phyloP scores from a whole-genome alignment of 192 early-diverging fungal genomes.

The Backusella liffmaniae region DNA sequence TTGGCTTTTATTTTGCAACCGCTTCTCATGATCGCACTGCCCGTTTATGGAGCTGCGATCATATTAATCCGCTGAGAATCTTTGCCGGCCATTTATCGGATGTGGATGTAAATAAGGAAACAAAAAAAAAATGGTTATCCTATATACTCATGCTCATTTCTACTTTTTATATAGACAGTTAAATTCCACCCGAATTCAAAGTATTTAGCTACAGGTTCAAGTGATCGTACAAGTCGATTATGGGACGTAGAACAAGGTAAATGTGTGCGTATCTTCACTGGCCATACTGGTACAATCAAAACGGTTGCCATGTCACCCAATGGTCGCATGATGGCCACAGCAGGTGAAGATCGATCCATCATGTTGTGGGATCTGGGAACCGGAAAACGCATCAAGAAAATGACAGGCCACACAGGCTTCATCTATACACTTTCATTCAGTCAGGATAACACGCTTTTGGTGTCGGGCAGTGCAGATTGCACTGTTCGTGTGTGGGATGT shows the following conservation, averaged over 20 bases:
- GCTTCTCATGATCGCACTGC: constrained; percentile 95
- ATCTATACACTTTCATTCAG: constrained; percentile 89
- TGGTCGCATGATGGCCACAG: constrained; percentile 87
- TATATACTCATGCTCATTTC: background rate
- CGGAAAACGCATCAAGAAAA: constrained; percentile 76
- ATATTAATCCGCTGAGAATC: constrained; percentile 92
- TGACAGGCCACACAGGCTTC: constrained; percentile 82
- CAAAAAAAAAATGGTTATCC: background rate
- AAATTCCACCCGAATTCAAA: constrained; percentile 97
- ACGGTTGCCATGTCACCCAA: constrained; percentile 90
- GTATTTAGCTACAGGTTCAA: constrained; percentile 83
- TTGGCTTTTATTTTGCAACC: constrained; percentile 96
- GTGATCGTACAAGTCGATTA: constrained; percentile 86
- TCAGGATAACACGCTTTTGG: constrained; percentile 73
- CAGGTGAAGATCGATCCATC: constrained; percentile 79
- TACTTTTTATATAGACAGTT: constrained; percentile 55
- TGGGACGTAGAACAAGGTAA: constrained; percentile 88
- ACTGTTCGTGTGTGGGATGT: constrained; percentile 92
- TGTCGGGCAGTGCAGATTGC: constrained; percentile 84
- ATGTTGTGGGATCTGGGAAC: constrained; percentile 91
- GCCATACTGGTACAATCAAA: constrained; percentile 81
- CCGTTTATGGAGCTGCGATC: constrained; percentile 95
- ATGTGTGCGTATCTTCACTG: constrained; percentile 88
- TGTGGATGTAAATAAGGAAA: constrained; percentile 72
- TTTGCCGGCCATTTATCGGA: constrained; percentile 98